Evolutionary conservation across 371 early-diverging fungal genomes (phyloP), one percentile per base, ranked within the genome.

Genomic region (Lichtheimia ornata): DNA sequence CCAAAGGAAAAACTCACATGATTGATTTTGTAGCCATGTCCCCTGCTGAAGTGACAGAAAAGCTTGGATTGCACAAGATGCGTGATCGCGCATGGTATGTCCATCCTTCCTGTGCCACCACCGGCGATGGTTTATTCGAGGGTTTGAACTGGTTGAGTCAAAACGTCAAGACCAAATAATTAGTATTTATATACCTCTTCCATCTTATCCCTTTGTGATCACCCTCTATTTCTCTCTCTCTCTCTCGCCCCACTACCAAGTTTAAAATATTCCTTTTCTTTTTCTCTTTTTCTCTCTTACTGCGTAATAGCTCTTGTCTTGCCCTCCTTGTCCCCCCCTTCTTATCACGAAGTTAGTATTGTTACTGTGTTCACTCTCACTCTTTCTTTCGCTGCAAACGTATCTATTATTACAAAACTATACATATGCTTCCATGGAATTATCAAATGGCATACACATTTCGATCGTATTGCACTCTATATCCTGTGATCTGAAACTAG

Each of bases 81-180:
- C 79, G 89, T 41, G 89, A 91, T 47, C 84, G 93, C 49, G 76
- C 84, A 44, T 94, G 93, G 93, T 91, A 91, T 72, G 91, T 93
- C 58, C 91, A 92, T 70, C 90, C 92, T 44, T 88, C 92, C 9
- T 92, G 92, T 60, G 94, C 94, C 2, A 91, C 91, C 12, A 90
- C 91, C 5, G 94, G 94, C 24, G 94, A 94, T 61, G 94, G 94
- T 55, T 78, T 94, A 51, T 90, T 88, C 76, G 93, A 94, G 71
- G 94, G 94, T 24, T 79, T 94, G 58, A 89, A 87, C 70, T 94
- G 94, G 94, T 79, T 94, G 78, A 91, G 89, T 74, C 89, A 91
- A 77, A 92, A 94, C 70, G 87, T 91, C 68, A 91, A 92, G 74
- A 79, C 86, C 25, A 77, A 81, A 65, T 77, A 70, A 69, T 41